These are phyloP conservation scores for Cladophialophora yegresii DNA, from an alignment of 2,329 filamentous ascomycete genomes.

Conservation along the genomic window DNA sequence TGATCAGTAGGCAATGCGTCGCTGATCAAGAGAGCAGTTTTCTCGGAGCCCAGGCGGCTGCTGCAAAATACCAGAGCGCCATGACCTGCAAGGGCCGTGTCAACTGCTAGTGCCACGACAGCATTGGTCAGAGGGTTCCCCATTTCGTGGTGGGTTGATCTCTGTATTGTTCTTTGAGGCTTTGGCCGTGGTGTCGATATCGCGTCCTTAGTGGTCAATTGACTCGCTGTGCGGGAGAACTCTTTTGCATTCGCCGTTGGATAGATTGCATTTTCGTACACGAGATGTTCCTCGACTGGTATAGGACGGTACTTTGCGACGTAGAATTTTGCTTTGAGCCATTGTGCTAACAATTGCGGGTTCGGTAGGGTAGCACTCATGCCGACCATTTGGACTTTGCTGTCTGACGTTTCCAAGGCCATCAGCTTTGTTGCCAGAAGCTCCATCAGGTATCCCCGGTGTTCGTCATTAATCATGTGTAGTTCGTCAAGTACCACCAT, in stretches of 20 bases:
- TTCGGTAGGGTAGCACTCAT: constrained; percentile 81
- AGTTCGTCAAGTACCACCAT: constrained; percentile 74
- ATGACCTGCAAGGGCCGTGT: constrained; percentile 68
- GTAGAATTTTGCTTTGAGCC: constrained; percentile 71
- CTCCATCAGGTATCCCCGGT: constrained; percentile 73
- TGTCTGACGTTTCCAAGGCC: constrained; percentile 54
- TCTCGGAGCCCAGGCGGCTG: constrained; percentile 68
- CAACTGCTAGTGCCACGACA: constrained; percentile 68
- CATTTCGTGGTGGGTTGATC: constrained; percentile 63
- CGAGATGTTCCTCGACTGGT: constrained; percentile 73
- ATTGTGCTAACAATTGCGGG: constrained; percentile 66
- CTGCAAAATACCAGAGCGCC: constrained; percentile 74
- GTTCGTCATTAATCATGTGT: constrained; percentile 79
- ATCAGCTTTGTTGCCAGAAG: constrained; percentile 72
- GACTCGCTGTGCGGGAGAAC: constrained; percentile 60
- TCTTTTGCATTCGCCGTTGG: constrained; percentile 60
- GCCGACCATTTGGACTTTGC: constrained; percentile 67
- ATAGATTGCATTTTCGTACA: constrained; percentile 70
- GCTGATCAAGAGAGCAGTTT: constrained; percentile 67
- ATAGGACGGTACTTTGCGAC: constrained; percentile 72
- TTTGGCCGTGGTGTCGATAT: constrained; percentile 38
- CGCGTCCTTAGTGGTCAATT: constrained; percentile 48
- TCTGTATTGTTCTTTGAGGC: constrained; percentile 50
- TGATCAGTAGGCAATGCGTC: constrained; percentile 61
- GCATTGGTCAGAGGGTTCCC: constrained; percentile 67